Conservation (phyloP, 768 basidiomycete genomes). For the Russula vinacea region DNA sequence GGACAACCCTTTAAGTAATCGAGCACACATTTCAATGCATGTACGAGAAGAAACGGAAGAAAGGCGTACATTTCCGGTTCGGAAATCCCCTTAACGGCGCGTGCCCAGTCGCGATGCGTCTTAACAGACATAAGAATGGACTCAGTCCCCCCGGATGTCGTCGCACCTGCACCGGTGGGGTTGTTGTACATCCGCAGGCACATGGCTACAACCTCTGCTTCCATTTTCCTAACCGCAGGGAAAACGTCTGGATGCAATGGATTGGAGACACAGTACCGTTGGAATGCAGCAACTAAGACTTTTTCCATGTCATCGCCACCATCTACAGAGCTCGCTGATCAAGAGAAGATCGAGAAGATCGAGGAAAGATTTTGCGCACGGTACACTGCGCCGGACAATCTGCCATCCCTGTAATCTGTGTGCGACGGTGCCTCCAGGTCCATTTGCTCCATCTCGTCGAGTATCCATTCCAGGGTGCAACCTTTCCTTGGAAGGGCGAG, state of each 20-base stretch:
- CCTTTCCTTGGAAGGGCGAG: constrained; percentile 64
- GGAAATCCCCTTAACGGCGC: constrained; percentile 77
- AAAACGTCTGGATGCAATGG: constrained; percentile 93
- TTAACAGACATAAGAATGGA: constrained; percentile 95
- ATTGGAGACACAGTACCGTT: constrained; percentile 80
- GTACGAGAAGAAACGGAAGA: neutral
- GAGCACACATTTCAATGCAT: constrained; percentile 12
- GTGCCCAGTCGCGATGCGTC: constrained; percentile 91
- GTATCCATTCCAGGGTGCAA: constrained; percentile 66
- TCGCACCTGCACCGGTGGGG: constrained; percentile 82
- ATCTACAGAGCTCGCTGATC: constrained; percentile 44
- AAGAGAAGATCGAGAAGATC: neutral
- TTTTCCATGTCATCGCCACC: constrained; percentile 79
- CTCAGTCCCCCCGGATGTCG: constrained; percentile 95
- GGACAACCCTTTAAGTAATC: constrained; percentile 60
- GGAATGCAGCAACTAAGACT: constrained; percentile 76
- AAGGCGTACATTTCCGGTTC: constrained; percentile 83
- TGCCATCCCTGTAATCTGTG: constrained; percentile 64
- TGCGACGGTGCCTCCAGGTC: constrained; percentile 51
- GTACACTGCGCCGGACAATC: constrained; percentile 82
- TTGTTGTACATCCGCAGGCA: constrained; percentile 81
- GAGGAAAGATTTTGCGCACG: constrained; percentile 47
- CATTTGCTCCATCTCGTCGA: constrained; percentile 77
- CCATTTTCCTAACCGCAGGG: constrained; percentile 93
- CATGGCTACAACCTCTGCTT: constrained; percentile 90